Base-by-base conservation (phyloP, 805 yeast species). In the Candida sithepensis region DNA sequence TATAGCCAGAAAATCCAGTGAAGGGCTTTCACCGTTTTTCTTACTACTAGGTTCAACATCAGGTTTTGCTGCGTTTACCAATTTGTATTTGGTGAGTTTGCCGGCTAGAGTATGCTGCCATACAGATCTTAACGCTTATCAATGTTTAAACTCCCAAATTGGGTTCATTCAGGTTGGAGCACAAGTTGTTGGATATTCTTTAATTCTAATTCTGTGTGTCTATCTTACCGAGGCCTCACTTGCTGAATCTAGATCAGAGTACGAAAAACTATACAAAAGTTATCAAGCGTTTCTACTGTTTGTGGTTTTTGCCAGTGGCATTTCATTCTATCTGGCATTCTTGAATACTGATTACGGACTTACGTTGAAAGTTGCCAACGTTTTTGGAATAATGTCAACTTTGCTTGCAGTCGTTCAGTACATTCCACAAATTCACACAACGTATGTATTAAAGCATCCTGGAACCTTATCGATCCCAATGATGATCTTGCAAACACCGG, bases 401-500 rank as follows among this genome's bases (percentile, higher is more conserved):
- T 44, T 74, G 1, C 66, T 86, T 42, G 83, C 95, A 0, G 70
- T 81, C 18, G 64, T 83, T 28, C 95, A 88, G 66, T 88, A 87
- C 57, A 67, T 88, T 43, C 96, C 96, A 0, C 96, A 88, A 64
- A 73, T 88, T 9, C 64, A 70, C 52, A 86, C 91, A 36, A 88
- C 96, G 0, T 84, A 72, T 57, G 59, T 51, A 1, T 71, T 88
- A 50, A 83, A 84, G 58, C 90, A 82, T 53, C 83, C 95, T 0
- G 96, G 96, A 9, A 82, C 90, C 1, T 71, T 88, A 20, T 86
- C 95, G 0, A 71, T 87, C 10, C 77, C 81, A 6, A 87, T 86
- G 89, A 85, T 88, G 92, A 68, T 82, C 39, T 75, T 89, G 53
- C 96, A 88, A 63, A 87, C 95, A 18, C 96, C 96, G 0, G 96